A percentile compares a stretch with the other conserved stretches of the same genome.
These are phyloP conservation scores for Neurospora sp. DNA, from an alignment of 495 filamentous ascomycete genomes.

Conservation along the genomic window DNA sequence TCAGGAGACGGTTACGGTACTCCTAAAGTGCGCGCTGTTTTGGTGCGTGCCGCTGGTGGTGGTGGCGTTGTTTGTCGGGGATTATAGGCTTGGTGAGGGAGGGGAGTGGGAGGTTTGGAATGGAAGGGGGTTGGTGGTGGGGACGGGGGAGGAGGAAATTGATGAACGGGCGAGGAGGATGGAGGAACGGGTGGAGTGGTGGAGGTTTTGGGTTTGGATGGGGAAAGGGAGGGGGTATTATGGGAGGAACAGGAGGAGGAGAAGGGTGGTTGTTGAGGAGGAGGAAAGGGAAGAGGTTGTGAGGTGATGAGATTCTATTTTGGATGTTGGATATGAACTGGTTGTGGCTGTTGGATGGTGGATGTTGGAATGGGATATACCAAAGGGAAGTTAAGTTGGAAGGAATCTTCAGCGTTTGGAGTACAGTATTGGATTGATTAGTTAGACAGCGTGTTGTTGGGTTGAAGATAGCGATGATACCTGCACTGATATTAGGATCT, in stretches of 20 bases:
- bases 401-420: background rate
- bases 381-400: background rate
- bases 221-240: background rate
- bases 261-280: background rate
- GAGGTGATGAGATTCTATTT: background rate
- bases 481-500: too few relatives aligned
- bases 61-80: conserved; percentile 33
- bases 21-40: conserved; percentile 39
- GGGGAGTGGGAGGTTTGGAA: conserved; percentile 17
- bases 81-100: conserved; percentile 39
- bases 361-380: background rate
- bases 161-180: background rate
- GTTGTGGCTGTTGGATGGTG: background rate
- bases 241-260: background rate
- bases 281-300: background rate
- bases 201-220: background rate
- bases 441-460: background rate
- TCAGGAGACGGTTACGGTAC: conserved; percentile 39
- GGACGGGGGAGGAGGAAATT: background rate
- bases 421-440: background rate
- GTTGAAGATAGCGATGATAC: background rate
- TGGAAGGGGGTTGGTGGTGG: background rate
- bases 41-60: conserved; percentile 35
- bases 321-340: background rate
- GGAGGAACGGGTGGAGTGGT: background rate